Evolutionary conservation across 2,329 filamentous ascomycete genomes (phyloP), one percentile per base, ranked within the genome.

Genomic region (Tolypocladium endophyticum): DNA sequence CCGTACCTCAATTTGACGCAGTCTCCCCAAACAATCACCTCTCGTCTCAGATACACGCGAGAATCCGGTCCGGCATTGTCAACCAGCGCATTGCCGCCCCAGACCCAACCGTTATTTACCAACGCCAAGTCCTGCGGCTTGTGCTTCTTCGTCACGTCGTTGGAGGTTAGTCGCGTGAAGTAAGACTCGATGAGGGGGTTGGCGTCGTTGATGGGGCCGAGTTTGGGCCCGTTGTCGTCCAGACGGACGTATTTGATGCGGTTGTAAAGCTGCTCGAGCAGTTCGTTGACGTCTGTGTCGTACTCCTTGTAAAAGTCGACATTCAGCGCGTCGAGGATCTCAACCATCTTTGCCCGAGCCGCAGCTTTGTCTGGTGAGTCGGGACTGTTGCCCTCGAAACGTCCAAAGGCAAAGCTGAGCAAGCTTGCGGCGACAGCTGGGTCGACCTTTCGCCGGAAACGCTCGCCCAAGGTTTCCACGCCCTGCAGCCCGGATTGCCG

Each of bases 101-200:
- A 99, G 11, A 99, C 92, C 94, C 94, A 99, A 52, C 94, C 94
- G 70, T 99, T 99, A 75, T 97, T 97, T 47, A 87, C 92, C 57
- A 99, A 77, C 2, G 90, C 90, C 54, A 96, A 80, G 52, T 92
- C 87, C 60, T 87, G 87, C 1, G 86, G 81, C 60, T 86, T 86
- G 68, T 95, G 88, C 68, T 90, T 87, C 62, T 85, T 81, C 0
- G 94, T 96, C 14, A 81, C 84, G 14, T 88, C 84, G 67, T 96
- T 96, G 36, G 82, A 72, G 1, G 92, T 90, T 47, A 99, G 79
- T 35, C 93, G 86, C 0, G 94, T 97, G 74, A 99, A 99, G 76
- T 99, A 99, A 0, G 89, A 82, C 77, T 99, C 94, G 63, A 97
- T 90, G 35, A 99, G 78, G 16, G 94, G 92, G 67, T 85, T 93